These are phyloP conservation scores for Candida albicans DNA, from an alignment of 1,139 yeast genomes.

Conservation along the genomic window DNA sequence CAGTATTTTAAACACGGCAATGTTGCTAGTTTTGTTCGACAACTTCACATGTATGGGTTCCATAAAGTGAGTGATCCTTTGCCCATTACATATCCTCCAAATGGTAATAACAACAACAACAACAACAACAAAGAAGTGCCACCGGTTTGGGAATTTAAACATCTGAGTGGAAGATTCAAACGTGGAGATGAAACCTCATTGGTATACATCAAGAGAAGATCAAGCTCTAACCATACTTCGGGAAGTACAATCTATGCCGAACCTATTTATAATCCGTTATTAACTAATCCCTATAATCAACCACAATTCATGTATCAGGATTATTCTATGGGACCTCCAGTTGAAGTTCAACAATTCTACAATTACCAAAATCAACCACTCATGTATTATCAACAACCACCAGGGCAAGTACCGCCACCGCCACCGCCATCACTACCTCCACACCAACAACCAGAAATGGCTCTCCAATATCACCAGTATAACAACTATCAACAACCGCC, in stretches of 20 bases:
- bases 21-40: constrained; percentile 49
- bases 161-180: constrained; percentile 72
- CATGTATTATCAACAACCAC: constrained; percentile 10
- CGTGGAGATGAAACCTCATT: constrained; percentile 72
- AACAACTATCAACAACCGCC: constrained; percentile 10
- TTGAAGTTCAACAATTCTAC: not conserved
- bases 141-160: constrained; percentile 83
- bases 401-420: constrained; percentile 9
- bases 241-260: constrained; percentile 18
- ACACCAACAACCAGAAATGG: not conserved
- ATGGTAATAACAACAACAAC: too few species aligned
- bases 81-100: constrained; percentile 3
- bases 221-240: constrained; percentile 32
- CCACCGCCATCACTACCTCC: not conserved
- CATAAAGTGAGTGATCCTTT: constrained; percentile 51
- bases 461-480: too few species aligned
- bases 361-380: constrained; percentile 13
- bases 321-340: not conserved
- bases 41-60: constrained; percentile 51
- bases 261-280: constrained; percentile 8
- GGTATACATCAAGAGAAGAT: constrained; percentile 66
- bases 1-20: constrained; percentile 48
- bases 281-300: constrained; percentile 9
- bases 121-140: constrained; percentile 25
- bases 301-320: constrained; percentile 6